Evolutionary conservation across 108 stramenopile species (phyloP), one percentile per base, ranked within the genome.

Genomic region (Pseudonitzschia multistriata): DNA sequence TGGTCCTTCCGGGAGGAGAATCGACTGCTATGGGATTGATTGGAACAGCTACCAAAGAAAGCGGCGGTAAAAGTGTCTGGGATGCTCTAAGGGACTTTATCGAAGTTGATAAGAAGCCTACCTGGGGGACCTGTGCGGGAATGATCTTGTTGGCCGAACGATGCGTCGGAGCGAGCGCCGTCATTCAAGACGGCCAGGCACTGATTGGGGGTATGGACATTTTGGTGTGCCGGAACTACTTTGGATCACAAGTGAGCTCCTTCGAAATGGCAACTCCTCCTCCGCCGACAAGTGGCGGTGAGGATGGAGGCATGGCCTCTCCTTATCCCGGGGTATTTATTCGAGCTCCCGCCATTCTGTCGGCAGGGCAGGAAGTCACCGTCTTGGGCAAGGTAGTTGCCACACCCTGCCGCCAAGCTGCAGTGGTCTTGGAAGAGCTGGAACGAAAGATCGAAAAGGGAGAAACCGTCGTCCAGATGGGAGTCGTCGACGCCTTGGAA

Each of bases 41-140:
- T 68, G 93, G 92, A 14, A 81, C 75, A 25, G 65, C 68, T 27
- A 77, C 78, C 0, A 33, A 37, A 21, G 55, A 49, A 42, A 53
- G 31, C 24, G 65, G 69, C 10, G 77, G 74, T 29, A 76, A 74
- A 42, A 81, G 81, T 27, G 62, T 94, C 15, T 95, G 89, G 89
- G 83, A 83, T 21, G 84, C 81, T 8, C 65, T 99, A 11, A 72
- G 85, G 60, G 71, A 84, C 40, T 97, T 93, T 74, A 84, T 91
- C 3, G 49, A 77, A 8, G 72, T 60, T 6, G 79, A 70, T 33
- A 63, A 52, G 13, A 91, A 89, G 53, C 98, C 97, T 22, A 88
- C 92, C 0, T 99, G 97, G 97, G 98, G 98, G 34, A 99, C 98
- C 1, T 99, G 98, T 68, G 98, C 98, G 2, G 98, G 98, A 34